Percentiles rank a stretch among this genome's conserved stretches.
Conservation (phyloP, 495 filamentous ascomycete species). For the Xylaria acuta region DNA sequence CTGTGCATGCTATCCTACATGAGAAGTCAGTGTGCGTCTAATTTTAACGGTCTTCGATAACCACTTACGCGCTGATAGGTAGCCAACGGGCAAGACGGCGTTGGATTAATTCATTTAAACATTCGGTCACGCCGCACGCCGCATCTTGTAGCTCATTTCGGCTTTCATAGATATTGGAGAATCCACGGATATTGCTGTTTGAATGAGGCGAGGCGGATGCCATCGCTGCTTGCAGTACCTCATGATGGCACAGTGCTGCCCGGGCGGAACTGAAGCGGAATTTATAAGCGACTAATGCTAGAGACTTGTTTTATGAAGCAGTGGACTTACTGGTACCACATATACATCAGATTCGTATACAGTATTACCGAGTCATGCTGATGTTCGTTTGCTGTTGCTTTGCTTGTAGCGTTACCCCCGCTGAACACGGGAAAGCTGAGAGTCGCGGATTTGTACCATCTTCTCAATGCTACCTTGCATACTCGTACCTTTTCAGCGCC, state of each 20-base stretch:
- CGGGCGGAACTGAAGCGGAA: conserved; percentile 35
- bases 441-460: conserved; percentile 41
- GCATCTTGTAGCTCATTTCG: conserved; percentile 44
- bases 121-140: conserved; percentile 43
- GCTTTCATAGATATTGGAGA: conserved; percentile 43
- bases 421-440: conserved; percentile 42
- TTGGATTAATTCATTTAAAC: conserved; percentile 42
- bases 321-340: conserved; percentile 57
- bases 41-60: not conserved
- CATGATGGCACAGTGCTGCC: conserved; percentile 43
- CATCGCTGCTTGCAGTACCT: conserved; percentile 39
- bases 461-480: conserved; percentile 39
- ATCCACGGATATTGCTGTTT: conserved; percentile 32
- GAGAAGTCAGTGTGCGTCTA: not conserved
- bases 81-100: conserved; percentile 41
- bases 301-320: not conserved
- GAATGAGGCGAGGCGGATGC: conserved; percentile 36
- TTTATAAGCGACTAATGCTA: conserved; percentile 21
- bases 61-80: conserved; percentile 43
- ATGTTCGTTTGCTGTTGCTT: conserved; percentile 30
- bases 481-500: conserved; percentile 32
- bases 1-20: conserved; percentile 40
- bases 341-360: conserved; percentile 55
- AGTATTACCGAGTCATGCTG: conserved; percentile 46
- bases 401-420: conserved; percentile 32